Evolutionary conservation across 495 filamentous ascomycete genomes (phyloP), one percentile per base, ranked within the genome.

Genomic region (Aspergillus sclerotiicarbonarius): DNA sequence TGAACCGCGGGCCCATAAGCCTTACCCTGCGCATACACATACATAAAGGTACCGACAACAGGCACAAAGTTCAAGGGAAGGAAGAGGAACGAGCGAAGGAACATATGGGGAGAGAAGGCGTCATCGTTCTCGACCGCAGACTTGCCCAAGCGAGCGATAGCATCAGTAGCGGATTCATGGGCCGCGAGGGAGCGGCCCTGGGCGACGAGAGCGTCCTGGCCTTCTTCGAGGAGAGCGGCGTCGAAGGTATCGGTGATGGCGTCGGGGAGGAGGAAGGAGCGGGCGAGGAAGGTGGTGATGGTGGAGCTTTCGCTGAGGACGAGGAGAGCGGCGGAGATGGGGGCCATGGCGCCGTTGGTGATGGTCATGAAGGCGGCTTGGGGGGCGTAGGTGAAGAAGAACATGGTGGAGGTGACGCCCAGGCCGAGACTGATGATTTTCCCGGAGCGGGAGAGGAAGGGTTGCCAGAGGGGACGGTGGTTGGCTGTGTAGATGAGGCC

Each of bases 41-140:
- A 98, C 0, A 90, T 63, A 12, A 85, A 73, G 2, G 93, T 92
- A 3, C 94, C 94, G 18, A 98, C 81, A 0, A 97, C 82, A 0
- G 94, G 94, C 43, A 98, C 88, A 56, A 96, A 87, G 70, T 96
- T 97, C 50, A 98, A 77, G 12, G 94, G 92, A n/a, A 97, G 75
- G 63, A 91, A 89, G 62, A 89, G 69, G 58, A 89, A 66, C 61
- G 90, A 90, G 44, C 88, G 76, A 8, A 96, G 66, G 13, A 95
- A 51, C 3, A 84, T 82, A 59, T 78, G 80, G 4, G 86, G 83
- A 25, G 25, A 3, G 25, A 25, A 25, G 25, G 25, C 25, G 1
- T 80, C 85, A 63, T 91, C 85, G 25, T 79, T 81, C 12, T 76
- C 69, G 62, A 96, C 25, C n/a, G n/a, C n/a, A n/a, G n/a, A n/a